A percentile compares a stretch with the other conserved stretches of the same genome.
These are phyloP conservation scores for Gilbertella persicaria DNA, from an alignment of 371 early-diverging fungal species.

Conservation along the genomic window DNA sequence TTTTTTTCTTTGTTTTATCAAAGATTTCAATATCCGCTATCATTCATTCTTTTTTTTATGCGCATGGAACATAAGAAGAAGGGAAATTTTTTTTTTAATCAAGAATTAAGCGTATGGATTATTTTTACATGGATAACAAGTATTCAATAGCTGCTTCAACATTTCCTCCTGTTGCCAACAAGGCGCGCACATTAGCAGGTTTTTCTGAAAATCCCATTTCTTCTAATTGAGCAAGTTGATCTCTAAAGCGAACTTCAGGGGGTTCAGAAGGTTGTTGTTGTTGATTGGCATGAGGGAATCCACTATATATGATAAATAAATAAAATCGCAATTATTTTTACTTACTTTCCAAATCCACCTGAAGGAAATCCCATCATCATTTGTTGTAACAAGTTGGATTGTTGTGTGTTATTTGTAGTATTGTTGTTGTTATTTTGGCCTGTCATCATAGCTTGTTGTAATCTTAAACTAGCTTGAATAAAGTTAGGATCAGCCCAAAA, in stretches of 20 bases:
- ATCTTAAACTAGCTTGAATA: slow-evolving; percentile 43
- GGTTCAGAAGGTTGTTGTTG: slow-evolving; percentile 36
- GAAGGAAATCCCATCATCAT: slow-evolving; percentile 27
- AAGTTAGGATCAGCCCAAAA: slow-evolving; percentile 54
- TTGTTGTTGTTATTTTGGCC: slow-evolving; percentile 3
- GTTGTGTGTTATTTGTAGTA: slow-evolving; percentile 10
- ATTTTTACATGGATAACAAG: slow-evolving; percentile 39
- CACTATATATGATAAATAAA: not conserved
- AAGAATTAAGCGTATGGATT: too few relatives aligned
- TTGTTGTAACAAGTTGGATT: slow-evolving; percentile 22
- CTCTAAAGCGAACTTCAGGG: slow-evolving; percentile 66
- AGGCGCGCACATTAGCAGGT: slow-evolving; percentile 70
- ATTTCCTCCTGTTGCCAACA: slow-evolving; percentile 79
- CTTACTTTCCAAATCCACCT: slow-evolving; percentile 9
- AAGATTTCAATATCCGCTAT: too few relatives aligned
- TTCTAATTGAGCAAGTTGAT: slow-evolving; percentile 71
- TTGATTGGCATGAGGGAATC: slow-evolving; percentile 2
- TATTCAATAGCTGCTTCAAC: slow-evolving; percentile 72
- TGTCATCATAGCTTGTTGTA: slow-evolving; percentile 41
- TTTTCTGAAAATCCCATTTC: slow-evolving; percentile 87
- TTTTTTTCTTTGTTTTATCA: too few relatives aligned
- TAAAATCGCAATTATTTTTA: not conserved
- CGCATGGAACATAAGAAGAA: too few relatives aligned
- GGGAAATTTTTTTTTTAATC: too few relatives aligned
- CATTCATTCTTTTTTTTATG: not conserved